Evolutionary conservation across 2,329 filamentous ascomycete species (phyloP).

Genomic region (Arthrobotrys sphaeroides): DNA sequence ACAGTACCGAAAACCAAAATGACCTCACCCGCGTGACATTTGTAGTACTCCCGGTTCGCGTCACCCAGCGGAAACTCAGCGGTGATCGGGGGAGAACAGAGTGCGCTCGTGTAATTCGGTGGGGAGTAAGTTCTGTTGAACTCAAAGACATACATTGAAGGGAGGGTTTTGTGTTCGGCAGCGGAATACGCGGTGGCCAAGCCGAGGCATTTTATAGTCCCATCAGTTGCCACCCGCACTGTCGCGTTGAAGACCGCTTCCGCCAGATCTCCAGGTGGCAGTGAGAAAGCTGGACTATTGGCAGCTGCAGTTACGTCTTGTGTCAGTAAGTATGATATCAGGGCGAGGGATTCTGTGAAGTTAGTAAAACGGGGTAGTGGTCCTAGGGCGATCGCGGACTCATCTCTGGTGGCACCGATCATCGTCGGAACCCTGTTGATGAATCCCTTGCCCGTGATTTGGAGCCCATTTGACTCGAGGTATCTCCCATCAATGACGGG

Average conservation of each 20-base stretch:
- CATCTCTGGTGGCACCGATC: conserved; percentile 61
- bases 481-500: conserved; percentile 59
- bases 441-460: conserved; percentile 58
- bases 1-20: conserved; percentile 61
- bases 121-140: conserved; percentile 63
- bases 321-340: not conserved
- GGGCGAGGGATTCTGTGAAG: not conserved
- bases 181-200: conserved; percentile 61
- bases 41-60: conserved; percentile 61
- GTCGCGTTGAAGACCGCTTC: conserved; percentile 60
- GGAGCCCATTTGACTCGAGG: conserved; percentile 57
- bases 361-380: conserved; percentile 19
- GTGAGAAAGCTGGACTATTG: conserved; percentile 45
- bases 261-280: conserved; percentile 41
- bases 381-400: conserved; percentile 59
- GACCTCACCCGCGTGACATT: conserved; percentile 63
- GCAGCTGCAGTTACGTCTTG: conserved; percentile 39
- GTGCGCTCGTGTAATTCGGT: conserved; percentile 54
- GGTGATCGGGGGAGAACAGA: conserved; percentile 58
- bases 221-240: conserved; percentile 59
- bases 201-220: conserved; percentile 60
- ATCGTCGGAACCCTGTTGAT: conserved; percentile 59
- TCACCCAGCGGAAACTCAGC: conserved; percentile 59
- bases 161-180: conserved; percentile 59
- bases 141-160: conserved; percentile 60